Evolutionary conservation across 768 basidiomycete species (phyloP), one percentile per base, ranked within the genome.

Genomic region (Russula brevipes): DNA sequence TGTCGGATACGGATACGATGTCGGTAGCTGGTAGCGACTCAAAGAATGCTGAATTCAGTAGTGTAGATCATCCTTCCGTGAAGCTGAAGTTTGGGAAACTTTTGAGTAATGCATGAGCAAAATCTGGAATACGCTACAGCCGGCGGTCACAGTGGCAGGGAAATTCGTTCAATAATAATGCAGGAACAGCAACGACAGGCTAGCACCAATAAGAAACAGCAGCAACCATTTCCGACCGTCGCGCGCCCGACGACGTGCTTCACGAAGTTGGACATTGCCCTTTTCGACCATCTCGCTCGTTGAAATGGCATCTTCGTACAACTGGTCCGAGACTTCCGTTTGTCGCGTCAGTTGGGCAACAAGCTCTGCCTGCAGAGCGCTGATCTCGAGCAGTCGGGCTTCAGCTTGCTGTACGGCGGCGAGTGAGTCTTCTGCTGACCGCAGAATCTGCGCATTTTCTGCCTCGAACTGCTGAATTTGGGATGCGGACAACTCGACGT

Each of bases 231-330:
- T 77, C 73, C 97, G 80, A 45, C 91, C 84, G 69, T 97, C 95
- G 69, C 89, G 86, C 36, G 88, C 89, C 60, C 94, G 80, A 73
- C 91, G 81, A 73, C 85, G 85, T 16, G 97, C 96, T 77, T 94
- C 92, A 73, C 83, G 86, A 60, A 99, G 80, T 74, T 99, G 93
- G 47, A 82, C 79, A 69, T 98, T 98, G 39, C 96, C 94, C 73
- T 89, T 90, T 68, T 90, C 89, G 44, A 98, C 87, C 52, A 86
- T 89, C 8, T 84, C 86, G 11, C 91, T 88, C 35, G 90, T 91
- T 2, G 88, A 84, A 58, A 97, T 87, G 9, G 94, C 95, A 71
- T 99, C 96, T 68, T 97, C 94, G 71, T 93, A 97, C 64, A 99
- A 77, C 73, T 92, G 86, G 70, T 98, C 95, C 10, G 94, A 94